phyloP scores from a whole-genome alignment of 2,329 filamentous ascomycete genomes.

The Apiospora koreana region DNA sequence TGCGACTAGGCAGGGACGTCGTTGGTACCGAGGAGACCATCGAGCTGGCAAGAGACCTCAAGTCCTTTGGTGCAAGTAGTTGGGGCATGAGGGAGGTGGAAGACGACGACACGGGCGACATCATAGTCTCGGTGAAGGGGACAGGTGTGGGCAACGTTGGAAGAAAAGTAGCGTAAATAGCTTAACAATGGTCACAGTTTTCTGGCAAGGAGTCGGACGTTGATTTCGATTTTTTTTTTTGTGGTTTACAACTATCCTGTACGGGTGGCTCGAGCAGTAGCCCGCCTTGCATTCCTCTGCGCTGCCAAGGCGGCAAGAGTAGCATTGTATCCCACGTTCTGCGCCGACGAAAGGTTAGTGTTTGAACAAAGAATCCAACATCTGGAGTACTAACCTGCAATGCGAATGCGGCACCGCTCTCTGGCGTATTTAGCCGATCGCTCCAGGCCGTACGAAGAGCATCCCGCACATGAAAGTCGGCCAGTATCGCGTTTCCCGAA shows the following conservation, averaged over 20 bases:
- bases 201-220: conserved; percentile 18
- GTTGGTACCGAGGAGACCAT: conserved; percentile 80
- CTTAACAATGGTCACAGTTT: conserved; percentile 28
- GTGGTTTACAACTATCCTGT: conserved; percentile 11
- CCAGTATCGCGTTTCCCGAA: conserved; percentile 56
- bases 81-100: conserved; percentile 84
- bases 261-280: conserved; percentile 25
- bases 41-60: conserved; percentile 79
- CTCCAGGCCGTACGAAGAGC: conserved; percentile 49
- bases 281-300: conserved; percentile 39
- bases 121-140: conserved; percentile 90
- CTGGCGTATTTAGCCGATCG: conserved; percentile 37
- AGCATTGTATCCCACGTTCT: conserved; percentile 55
- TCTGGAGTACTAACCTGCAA: conserved; percentile 27
- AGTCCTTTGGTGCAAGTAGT: conserved; percentile 83
- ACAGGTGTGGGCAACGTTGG: conserved; percentile 93
- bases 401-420: conserved; percentile 51
- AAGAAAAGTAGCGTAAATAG: conserved; percentile 67
- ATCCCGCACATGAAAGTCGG: conserved; percentile 54
- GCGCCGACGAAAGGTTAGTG: conserved; percentile 20
- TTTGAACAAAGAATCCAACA: neutral
- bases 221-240: neutral
- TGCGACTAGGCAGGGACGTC: conserved; percentile 80
- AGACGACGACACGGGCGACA: conserved; percentile 67
- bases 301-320: conserved; percentile 54